A percentile compares a stretch with the other conserved stretches of the same genome.
These are phyloP conservation scores for Zea luxurians DNA, from an alignment of 176 grass and related monocot genomes.

Conservation along the genomic window DNA sequence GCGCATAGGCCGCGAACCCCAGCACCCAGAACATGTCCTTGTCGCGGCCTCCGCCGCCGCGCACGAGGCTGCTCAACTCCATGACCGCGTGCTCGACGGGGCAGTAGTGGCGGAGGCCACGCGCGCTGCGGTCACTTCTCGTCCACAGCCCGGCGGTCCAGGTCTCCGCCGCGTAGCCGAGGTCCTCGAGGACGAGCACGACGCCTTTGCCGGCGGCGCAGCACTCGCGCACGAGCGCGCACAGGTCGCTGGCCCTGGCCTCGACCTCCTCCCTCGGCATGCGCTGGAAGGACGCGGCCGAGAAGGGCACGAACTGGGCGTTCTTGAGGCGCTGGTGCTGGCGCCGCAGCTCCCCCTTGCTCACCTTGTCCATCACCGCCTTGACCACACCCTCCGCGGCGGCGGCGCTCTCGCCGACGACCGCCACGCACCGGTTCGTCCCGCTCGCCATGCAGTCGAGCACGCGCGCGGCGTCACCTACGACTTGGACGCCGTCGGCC, in stretches of 20 bases:
- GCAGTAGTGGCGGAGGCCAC: slow-evolving; percentile 43
- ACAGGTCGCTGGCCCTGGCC: slow-evolving; percentile 49
- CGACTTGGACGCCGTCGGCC: not conserved
- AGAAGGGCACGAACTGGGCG: slow-evolving; percentile 59
- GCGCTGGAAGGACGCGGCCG: slow-evolving; percentile 48
- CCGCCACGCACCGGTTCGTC: slow-evolving; percentile 41
- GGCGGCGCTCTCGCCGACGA: slow-evolving; percentile 52
- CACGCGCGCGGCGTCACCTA: slow-evolving; percentile 49
- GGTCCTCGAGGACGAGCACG: slow-evolving; percentile 69
- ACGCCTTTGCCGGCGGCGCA: slow-evolving; percentile 48
- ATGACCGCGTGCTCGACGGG: slow-evolving; percentile 71
- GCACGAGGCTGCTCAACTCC: slow-evolving; percentile 61
- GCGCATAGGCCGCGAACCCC: slow-evolving; percentile 45
- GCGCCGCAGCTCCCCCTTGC: slow-evolving; percentile 50
- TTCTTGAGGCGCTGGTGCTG: slow-evolving; percentile 51
- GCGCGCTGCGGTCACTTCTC: not conserved
- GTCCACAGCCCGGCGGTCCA: slow-evolving; percentile 43
- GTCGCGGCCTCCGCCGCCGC: slow-evolving; percentile 1
- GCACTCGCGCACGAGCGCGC: slow-evolving; percentile 50
- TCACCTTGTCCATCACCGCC: slow-evolving; percentile 75
- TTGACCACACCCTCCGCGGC: slow-evolving; percentile 42
- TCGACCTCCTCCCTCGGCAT: slow-evolving; percentile 60
- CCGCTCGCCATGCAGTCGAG: slow-evolving; percentile 54
- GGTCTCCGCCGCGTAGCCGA: slow-evolving; percentile 56
- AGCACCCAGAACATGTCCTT: slow-evolving; percentile 60